Base-by-base conservation (phyloP, 345 rosid genomes). In the Mallotus nudiflorus region DNA sequence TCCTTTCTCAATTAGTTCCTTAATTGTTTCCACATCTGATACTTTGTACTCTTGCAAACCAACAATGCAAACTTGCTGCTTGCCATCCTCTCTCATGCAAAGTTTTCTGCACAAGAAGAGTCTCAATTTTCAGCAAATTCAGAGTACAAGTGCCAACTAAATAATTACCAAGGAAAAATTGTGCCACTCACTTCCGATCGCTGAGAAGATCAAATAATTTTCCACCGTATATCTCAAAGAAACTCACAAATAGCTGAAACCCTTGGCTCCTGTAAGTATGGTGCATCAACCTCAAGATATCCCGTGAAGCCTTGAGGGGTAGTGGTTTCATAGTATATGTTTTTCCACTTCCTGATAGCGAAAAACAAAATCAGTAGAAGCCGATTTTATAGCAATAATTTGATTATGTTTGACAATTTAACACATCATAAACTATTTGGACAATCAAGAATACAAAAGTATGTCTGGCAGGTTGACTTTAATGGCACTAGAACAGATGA, bases 41-140 rank as follows among this genome's bases (percentile, higher is more conserved):
- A 94, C 99, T 77, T 79, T 84, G 82, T 90, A 90, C 83, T 94
- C 99, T 77, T 90, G 97, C 87, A 94, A 80, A 68, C 99, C 99
- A 70, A 91, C 99, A 24, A 91, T 94, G 84, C 97, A 91, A 68
- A 94, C 99, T 82, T 94, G 97, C 79, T 94, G 96, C 81, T 90
- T 94, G 69, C 99, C 97, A 78, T 94, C 99, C 84, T 94, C 97
- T 83, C 97, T 87, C 97, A 94, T 94, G 79, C 91, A 91, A 76
- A 94, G 89, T 77, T 91, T 94, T 81, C 97, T 91, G 60, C 71
- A 53, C 19, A 73, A 46, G 70, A 2, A 73, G 58, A 72, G 37
- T 46, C 14, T 31, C 65, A 75, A 22, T 64, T 63, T 54, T 74
- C 5, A 74, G 72, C 35, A 35, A 62, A 68, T 61, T 67, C 31